Evolutionary conservation across 805 yeast species (phyloP).

Genomic region (Candida glaebosa): DNA sequence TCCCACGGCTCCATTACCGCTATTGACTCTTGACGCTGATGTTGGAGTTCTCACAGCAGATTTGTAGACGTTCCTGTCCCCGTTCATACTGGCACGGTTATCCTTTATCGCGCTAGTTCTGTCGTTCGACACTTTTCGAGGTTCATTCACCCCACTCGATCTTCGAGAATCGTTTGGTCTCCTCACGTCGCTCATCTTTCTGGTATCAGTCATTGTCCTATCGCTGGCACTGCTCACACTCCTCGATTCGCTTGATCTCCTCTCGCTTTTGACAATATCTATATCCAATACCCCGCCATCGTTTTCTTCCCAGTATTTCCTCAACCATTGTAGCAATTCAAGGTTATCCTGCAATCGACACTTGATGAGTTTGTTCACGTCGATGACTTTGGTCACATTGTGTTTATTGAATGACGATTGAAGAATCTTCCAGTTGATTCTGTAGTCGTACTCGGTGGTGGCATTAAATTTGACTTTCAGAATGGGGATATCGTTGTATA

Average conservation of each 20-base stretch:
- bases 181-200: neutral
- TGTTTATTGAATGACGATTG: constrained; percentile 78
- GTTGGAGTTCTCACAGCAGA: constrained; percentile 10
- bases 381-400: constrained; percentile 66
- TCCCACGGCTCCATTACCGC: constrained; percentile 1
- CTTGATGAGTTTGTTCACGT: constrained; percentile 77
- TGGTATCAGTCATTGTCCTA: neutral
- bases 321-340: constrained; percentile 92
- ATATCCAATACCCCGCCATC: neutral
- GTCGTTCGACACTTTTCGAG: neutral
- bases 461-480: constrained; percentile 69
- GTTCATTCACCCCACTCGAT: neutral
- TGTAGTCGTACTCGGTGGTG: constrained; percentile 67
- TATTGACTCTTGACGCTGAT: neutral
- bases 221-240: neutral
- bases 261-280: neutral
- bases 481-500: constrained; percentile 82
- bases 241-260: neutral
- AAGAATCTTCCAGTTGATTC: constrained; percentile 78
- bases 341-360: constrained; percentile 92
- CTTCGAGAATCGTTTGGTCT: neutral
- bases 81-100: neutral
- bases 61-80: neutral
- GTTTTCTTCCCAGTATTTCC: constrained; percentile 74
- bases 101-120: neutral